Evolutionary conservation across 2,329 filamentous ascomycete species (phyloP), one percentile per base, ranked within the genome.

Genomic region (Orbilia ellipsospora): DNA sequence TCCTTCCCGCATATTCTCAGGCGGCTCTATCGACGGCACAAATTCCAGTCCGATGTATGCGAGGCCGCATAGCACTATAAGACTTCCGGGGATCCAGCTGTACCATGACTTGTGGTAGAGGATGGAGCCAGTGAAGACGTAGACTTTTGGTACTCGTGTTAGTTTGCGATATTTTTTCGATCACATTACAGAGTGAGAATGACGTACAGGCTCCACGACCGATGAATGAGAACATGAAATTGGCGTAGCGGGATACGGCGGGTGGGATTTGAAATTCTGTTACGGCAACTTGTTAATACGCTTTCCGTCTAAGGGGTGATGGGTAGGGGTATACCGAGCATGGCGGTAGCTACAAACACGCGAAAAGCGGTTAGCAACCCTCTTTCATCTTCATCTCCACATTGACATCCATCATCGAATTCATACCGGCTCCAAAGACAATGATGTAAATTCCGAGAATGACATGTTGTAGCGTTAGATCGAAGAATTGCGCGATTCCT

Each of bases 151-250:
- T 23, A 23, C 23, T 23, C 23, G 2, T 23, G 4, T 23, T 23
- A 23, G 23, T 23, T 23, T 4, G 23, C 23, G 23, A 23, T 4
- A 2, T 23, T 2, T 23, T 4, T 75, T 36, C 16, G n/a, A n/a
- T 5, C 26, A 28, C 42, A 72, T 12, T 15, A n/a, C n/a, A 50
- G 2, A 28, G 55, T 13, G 42, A 13, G 5, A 44, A 36, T 36
- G 15, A 89, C 93, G 84, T 89, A 97, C 94, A 98, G 82, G 93
- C 87, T 84, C 95, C 95, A 82, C 95, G 93, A 77, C 95, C 95
- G 79, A 98, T 85, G 87, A 99, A 98, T 70, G 92, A 96, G 86
- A 98, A 98, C 84, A 98, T 90, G 86, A 99, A 99, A 10, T 93
- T 96, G 65, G 93, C 94, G 85, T 98, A 97, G 84, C 93, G 90